These are phyloP conservation scores for Blastomyces parvus DNA, from an alignment of 2,329 filamentous ascomycete genomes.

Conservation along the genomic window DNA sequence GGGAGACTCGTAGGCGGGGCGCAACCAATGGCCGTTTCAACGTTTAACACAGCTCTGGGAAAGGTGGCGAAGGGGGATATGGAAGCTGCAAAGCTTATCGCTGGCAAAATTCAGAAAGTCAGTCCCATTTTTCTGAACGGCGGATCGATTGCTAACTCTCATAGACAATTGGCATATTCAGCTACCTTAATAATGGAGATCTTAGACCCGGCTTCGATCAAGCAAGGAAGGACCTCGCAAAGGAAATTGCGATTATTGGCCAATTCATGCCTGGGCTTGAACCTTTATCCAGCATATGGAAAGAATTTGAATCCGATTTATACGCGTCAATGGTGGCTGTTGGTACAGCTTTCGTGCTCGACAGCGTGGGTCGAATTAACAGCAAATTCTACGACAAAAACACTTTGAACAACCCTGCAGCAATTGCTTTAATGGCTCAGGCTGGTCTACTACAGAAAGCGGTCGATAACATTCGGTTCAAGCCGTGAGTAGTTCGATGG, in stretches of 20 bases:
- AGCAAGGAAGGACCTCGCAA: constrained; percentile 1
- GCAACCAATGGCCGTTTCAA: neutral
- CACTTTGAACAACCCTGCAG: neutral
- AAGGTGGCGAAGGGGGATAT: neutral
- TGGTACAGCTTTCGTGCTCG: neutral
- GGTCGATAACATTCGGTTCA: neutral
- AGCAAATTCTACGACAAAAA: neutral
- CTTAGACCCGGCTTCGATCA: neutral
- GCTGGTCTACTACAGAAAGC: neutral
- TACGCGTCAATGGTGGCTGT: neutral
- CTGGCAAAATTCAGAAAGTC: neutral
- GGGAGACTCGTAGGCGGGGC: neutral
- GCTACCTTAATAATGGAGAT: neutral
- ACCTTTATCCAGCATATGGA: neutral
- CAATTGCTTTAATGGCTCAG: neutral
- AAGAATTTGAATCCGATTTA: constrained; percentile 1
- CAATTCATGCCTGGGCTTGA: constrained; percentile 1
- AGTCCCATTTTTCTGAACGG: neutral
- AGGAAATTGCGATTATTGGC: neutral
- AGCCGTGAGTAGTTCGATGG: neutral
- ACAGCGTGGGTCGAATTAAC: neutral
- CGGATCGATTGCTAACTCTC: neutral
- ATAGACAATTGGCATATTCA: constrained; percentile 2
- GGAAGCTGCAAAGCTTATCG: neutral
- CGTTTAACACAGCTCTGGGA: neutral